Conservation (phyloP, 768 basidiomycete genomes). For the Leccinum obscurum region DNA sequence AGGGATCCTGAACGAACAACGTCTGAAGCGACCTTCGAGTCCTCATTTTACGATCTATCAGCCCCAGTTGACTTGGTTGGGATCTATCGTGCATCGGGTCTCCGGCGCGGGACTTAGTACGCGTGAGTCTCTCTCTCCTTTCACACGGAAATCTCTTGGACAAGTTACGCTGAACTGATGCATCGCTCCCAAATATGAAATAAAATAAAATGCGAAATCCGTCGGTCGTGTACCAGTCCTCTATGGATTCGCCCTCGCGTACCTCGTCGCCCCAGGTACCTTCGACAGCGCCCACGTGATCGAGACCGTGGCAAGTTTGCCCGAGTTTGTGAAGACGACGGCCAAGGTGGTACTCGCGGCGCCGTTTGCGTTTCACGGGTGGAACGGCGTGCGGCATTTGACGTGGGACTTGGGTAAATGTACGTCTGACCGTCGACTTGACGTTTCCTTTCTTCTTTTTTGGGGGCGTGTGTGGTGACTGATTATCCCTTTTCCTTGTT, state of each 20-base stretch:
- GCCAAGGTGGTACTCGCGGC: constrained; percentile 79
- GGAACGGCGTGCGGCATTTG: constrained; percentile 90
- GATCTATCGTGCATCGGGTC: constrained; percentile 84
- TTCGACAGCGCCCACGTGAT: constrained; percentile 81
- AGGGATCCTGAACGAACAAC: constrained; percentile 83
- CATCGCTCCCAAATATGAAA: not conserved
- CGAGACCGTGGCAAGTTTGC: constrained; percentile 67
- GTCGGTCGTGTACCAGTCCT: constrained; percentile 52
- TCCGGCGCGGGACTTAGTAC: constrained; percentile 80
- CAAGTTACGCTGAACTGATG: not conserved
- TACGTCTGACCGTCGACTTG: constrained; percentile 42
- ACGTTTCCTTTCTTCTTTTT: not conserved
- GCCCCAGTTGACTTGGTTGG: constrained; percentile 88
- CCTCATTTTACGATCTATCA: constrained; percentile 98
- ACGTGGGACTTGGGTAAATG: constrained; percentile 88
- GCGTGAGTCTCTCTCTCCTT: constrained; percentile 15
- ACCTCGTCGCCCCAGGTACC: constrained; percentile 77
- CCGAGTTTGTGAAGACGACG: constrained; percentile 71
- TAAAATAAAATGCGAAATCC: not conserved
- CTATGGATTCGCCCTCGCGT: constrained; percentile 85
- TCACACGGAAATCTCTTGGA: not conserved
- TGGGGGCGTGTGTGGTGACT: not conserved
- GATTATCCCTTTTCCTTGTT: not conserved
- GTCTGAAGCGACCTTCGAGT: constrained; percentile 83
- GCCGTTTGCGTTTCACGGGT: constrained; percentile 88